Evolutionary conservation across 371 early-diverging fungal genomes (phyloP).

Genomic region (Phascolomyces articulosus): DNA sequence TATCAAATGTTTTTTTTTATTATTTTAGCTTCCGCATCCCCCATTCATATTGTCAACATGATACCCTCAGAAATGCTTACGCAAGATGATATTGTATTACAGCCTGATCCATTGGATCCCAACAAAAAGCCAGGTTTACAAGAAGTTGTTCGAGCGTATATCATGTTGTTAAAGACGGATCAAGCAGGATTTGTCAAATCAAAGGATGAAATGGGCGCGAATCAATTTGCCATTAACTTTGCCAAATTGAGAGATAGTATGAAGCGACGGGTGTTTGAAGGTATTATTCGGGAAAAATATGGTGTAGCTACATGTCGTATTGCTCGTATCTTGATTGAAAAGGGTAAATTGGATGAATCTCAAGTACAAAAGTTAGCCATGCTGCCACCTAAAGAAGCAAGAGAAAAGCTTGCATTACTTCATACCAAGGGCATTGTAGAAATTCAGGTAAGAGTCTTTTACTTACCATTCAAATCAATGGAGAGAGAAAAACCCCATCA

Average conservation of each 20-base stretch:
- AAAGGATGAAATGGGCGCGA: slow-evolving; percentile 75
- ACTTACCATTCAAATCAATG: no score
- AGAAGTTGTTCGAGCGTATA: slow-evolving; percentile 63
- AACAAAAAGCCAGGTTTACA: slow-evolving; percentile 46
- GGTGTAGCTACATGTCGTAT: slow-evolving; percentile 78
- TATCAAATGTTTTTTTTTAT: background rate
- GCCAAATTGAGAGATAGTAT: slow-evolving; percentile 60
- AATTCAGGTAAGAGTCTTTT: slow-evolving; percentile 67
- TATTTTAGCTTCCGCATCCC: slow-evolving; percentile 51
- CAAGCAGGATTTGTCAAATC: slow-evolving; percentile 66
- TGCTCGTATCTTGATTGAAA: slow-evolving; percentile 72
- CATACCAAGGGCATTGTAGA: slow-evolving; percentile 74
- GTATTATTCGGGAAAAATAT: slow-evolving; percentile 70
- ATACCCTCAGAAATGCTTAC: slow-evolving; percentile 54
- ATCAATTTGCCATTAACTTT: slow-evolving; percentile 74
- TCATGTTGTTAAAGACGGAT: slow-evolving; percentile 69
- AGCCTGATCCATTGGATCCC: slow-evolving; percentile 48
- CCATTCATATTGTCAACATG: slow-evolving; percentile 57
- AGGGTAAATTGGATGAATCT: slow-evolving; percentile 87
- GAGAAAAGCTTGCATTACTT: slow-evolving; percentile 73
- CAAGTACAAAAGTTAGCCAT: slow-evolving; percentile 80
- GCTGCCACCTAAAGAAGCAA: slow-evolving; percentile 72
- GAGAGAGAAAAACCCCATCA: background rate
- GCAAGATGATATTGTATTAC: slow-evolving; percentile 58
- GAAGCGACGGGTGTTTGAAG: slow-evolving; percentile 67